A percentile compares a stretch with the other conserved stretches of the same genome.
Evolutionary conservation across 2,329 filamentous ascomycete species (phyloP).

Genomic region (Immersiporthe knoxdaviesiana): DNA sequence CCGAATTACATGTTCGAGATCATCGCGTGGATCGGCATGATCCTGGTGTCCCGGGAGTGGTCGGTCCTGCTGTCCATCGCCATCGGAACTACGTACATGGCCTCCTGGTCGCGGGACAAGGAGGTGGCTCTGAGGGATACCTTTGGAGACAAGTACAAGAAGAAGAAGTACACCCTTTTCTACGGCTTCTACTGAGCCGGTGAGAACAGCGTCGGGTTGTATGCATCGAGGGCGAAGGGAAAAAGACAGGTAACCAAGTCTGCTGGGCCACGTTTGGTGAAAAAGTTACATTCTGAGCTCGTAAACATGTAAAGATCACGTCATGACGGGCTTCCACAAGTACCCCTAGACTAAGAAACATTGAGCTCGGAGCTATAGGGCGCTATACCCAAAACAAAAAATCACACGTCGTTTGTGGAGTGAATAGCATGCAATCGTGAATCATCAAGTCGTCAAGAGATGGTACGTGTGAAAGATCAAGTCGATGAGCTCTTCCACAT

Average conservation of each 20-base stretch:
- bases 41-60: slow-evolving; percentile 78
- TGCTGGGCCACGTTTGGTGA: neutral
- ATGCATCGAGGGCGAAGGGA: neutral
- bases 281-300: neutral
- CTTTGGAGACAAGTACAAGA: slow-evolving; percentile 93
- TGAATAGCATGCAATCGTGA: slow-evolving; percentile 41
- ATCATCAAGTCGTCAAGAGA: slow-evolving; percentile 39
- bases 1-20: slow-evolving; percentile 98
- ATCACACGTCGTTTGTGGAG: neutral
- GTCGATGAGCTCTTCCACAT: slow-evolving; percentile 47
- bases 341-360: neutral
- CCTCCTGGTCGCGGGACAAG: slow-evolving; percentile 86
- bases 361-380: neutral
- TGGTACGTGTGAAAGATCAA: slow-evolving; percentile 45
- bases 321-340: neutral
- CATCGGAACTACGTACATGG: slow-evolving; percentile 79
- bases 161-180: slow-evolving; percentile 83
- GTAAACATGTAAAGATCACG: neutral
- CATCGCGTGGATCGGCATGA: slow-evolving; percentile 82
- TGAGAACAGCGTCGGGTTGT: neutral
- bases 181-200: slow-evolving; percentile 71
- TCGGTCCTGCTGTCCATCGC: slow-evolving; percentile 76
- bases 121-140: slow-evolving; percentile 87
- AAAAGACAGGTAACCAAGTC: neutral
- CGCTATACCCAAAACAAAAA: neutral